Base-by-base conservation (phyloP, 257 asterid species). In the Eucommia ulmoides region DNA sequence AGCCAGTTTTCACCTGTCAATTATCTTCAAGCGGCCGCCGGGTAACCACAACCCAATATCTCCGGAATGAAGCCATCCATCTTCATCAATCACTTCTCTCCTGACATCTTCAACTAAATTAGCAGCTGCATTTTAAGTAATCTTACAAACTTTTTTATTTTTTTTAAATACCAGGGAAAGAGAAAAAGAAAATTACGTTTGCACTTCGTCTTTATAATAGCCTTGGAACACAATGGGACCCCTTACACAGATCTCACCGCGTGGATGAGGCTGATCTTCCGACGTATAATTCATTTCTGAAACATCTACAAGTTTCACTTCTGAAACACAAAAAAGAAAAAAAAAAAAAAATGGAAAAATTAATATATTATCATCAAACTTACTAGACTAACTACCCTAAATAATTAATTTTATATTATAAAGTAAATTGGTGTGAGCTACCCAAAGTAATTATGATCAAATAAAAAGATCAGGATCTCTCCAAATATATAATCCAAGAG, bases 1-100 rank as follows among this genome's bases (percentile, higher is more conserved):
- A n/a, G n/a, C n/a, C n/a, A n/a, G 44, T 11, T 24, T 41, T 59
- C 65, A 82, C 98, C 98, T 78, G 71, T 89, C 98, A 58, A 89
- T 85, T 24, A 89, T 89, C 74, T 76, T 89, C 65, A 89, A 76
- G 41, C 94, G 92, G 60, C 98, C 98, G 46, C 85, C 93, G 20
- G 91, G 98, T 51, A 82, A 67, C 98, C 98, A 89, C 59, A 82
- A 66, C 51, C 98, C 98, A 58, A 89, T 89, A 76, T 89, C 98
- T 59, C 98, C 98, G 0, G 98, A 82, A 64, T 89, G 93, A 71
- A 89, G 69, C 98, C 98, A 89, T 29, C 79, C 78, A 0, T 85
- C 98, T 46, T 56, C 79, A 50, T 89, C 98, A 11, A 71, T 47
- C 41, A 82, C 96, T 79, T 89, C 96, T 68, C 75, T 81, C 87